phyloP scores from a whole-genome alignment of 495 filamentous ascomycete species.

The Hypoxylon rickii region DNA sequence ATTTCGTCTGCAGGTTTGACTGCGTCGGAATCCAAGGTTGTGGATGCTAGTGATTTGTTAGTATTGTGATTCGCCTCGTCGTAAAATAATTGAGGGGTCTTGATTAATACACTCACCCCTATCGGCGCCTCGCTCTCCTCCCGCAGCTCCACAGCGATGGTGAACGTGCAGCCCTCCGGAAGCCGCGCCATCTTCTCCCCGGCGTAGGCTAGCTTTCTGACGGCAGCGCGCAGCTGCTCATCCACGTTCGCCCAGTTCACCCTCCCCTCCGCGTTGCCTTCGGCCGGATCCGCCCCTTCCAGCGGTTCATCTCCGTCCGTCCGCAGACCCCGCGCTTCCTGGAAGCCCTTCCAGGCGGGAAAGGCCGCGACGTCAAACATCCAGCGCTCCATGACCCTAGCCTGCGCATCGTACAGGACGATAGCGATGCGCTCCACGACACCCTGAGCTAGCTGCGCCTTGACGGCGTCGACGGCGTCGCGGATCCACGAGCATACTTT shows the following conservation, averaged over 20 bases:
- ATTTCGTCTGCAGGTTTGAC: slow-evolving; percentile 51
- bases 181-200: slow-evolving; percentile 66
- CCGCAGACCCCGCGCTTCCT: slow-evolving; percentile 7
- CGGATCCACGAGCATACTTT: slow-evolving; percentile 89
- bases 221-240: slow-evolving; percentile 54
- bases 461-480: slow-evolving; percentile 77
- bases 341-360: slow-evolving; percentile 61
- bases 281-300: slow-evolving; percentile 1
- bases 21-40: slow-evolving; percentile 70
- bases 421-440: slow-evolving; percentile 71
- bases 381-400: slow-evolving; percentile 73
- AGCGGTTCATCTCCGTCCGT: slow-evolving; percentile 28
- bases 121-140: slow-evolving; percentile 77
- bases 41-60: slow-evolving; percentile 50
- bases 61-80: neutral
- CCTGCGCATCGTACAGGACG: slow-evolving; percentile 63
- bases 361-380: slow-evolving; percentile 81
- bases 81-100: neutral
- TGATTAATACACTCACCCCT: slow-evolving; percentile 51
- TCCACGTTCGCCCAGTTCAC: slow-evolving; percentile 49
- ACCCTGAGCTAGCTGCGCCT: slow-evolving; percentile 70
- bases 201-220: slow-evolving; percentile 56
- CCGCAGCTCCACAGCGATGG: slow-evolving; percentile 81
- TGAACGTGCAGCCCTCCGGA: slow-evolving; percentile 80
- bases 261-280: slow-evolving; percentile 12